Percentiles rank a stretch among this genome's conserved stretches.
Conservation (phyloP, 306 rosid species). For the Lathyrus tuberosus region DNA sequence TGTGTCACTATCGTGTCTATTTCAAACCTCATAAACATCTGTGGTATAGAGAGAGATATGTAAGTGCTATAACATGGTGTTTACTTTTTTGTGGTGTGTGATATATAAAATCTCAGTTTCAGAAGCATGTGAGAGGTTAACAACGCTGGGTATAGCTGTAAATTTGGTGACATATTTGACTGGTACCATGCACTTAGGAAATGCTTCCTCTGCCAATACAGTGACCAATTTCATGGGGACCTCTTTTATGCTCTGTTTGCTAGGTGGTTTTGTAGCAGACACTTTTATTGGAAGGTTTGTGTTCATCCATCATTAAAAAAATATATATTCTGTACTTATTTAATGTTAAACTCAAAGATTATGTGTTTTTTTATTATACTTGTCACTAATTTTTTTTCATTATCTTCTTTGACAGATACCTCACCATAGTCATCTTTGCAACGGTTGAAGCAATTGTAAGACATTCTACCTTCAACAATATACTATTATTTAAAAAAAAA, state of each 20-base stretch:
- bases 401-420: conserved; percentile 55
- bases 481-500: background rate
- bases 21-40: no score
- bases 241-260: conserved; percentile 84
- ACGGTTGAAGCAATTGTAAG: conserved; percentile 86
- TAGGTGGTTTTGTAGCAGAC: conserved; percentile 98
- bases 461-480: background rate
- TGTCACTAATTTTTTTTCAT: background rate
- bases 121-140: conserved; percentile 81
- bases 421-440: conserved; percentile 82
- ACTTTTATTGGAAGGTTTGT: conserved; percentile 82
- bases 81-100: background rate
- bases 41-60: no score
- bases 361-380: background rate
- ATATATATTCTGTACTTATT: no score
- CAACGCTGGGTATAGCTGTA: conserved; percentile 80
- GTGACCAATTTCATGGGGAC: conserved; percentile 95
- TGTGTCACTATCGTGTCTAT: no score
- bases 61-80: no score
- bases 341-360: no score
- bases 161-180: conserved; percentile 87
- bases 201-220: conserved; percentile 76
- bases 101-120: conserved; percentile 52
- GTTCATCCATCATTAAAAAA: background rate
- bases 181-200: conserved; percentile 86